phyloP scores from a whole-genome alignment of 345 rosid genomes.

The Populus pruinosa region DNA sequence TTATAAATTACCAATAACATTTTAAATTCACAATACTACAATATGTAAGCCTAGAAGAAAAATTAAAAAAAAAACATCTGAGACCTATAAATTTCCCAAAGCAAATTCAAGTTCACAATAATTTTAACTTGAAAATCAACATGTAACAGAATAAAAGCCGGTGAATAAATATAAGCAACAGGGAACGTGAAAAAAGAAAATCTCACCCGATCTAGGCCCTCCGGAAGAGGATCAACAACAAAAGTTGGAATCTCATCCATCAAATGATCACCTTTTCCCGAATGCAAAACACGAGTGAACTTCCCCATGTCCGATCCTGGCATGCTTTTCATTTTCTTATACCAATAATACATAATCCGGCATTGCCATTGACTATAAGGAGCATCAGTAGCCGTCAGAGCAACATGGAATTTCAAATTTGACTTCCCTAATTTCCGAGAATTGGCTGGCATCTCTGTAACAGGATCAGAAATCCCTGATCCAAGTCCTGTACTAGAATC shows the following conservation, averaged over 20 bases:
- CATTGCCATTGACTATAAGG: conserved; percentile 93
- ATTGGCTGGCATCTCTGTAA: conserved; percentile 60
- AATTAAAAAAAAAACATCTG: not conserved
- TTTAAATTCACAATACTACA: not conserved
- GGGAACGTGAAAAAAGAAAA: not conserved
- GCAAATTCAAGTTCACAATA: not conserved
- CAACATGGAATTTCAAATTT: conserved; percentile 63
- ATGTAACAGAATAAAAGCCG: not conserved
- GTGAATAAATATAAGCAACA: conserved; percentile 3
- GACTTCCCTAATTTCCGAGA: conserved; percentile 37
- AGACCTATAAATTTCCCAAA: not conserved
- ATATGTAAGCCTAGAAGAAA: not conserved
- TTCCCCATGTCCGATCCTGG: conserved; percentile 95
- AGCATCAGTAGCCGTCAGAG: conserved; percentile 87
- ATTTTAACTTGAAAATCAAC: not conserved
- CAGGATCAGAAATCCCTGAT: conserved; percentile 52
- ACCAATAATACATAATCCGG: conserved; percentile 96
- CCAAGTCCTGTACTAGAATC: conserved; percentile 24
- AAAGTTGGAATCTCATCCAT: conserved; percentile 90
- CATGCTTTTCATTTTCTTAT: conserved; percentile 64
- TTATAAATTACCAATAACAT: not conserved
- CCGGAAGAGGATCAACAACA: conserved; percentile 90
- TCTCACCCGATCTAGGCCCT: conserved; percentile 80
- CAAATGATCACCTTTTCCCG: conserved; percentile 77
- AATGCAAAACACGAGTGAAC: conserved; percentile 87